Conservation (phyloP, 768 basidiomycete genomes). For the Podaxis rugospora region DNA sequence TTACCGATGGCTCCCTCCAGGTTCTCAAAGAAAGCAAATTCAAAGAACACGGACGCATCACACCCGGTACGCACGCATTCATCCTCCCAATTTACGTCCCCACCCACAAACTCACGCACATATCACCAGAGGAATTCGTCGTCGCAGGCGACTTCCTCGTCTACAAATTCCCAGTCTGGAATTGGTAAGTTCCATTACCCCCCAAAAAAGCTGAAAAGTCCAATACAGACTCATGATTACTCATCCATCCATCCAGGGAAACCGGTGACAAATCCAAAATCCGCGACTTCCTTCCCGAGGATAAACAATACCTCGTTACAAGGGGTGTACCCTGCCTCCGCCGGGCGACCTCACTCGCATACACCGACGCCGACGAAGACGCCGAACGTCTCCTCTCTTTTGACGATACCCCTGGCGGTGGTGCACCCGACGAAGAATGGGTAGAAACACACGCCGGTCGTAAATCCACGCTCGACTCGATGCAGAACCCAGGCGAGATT, state of each 20-base stretch:
- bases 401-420: conserved; percentile 46
- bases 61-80: conserved; percentile 60
- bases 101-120: conserved; percentile 9
- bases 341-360: conserved; percentile 86
- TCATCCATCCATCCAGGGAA: conserved; percentile 55
- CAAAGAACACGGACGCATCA: conserved; percentile 96
- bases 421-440: conserved; percentile 80
- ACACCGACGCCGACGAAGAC: conserved; percentile 95
- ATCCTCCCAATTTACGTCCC: conserved; percentile 3
- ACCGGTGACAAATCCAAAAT: conserved; percentile 82
- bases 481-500: conserved; percentile 70
- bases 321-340: conserved; percentile 96
- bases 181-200: conserved; percentile 58
- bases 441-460: conserved; percentile 95
- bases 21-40: conserved; percentile 98
- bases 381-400: conserved; percentile 89
- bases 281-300: conserved; percentile 88
- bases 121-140: conserved; percentile 83
- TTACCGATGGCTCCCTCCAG: conserved; percentile 39
- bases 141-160: conserved; percentile 95
- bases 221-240: too few relatives aligned
- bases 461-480: conserved; percentile 45
- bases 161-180: conserved; percentile 99
- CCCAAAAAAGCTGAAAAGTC: too few relatives aligned
- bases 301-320: conserved; percentile 96